Evolutionary conservation across 495 filamentous ascomycete genomes (phyloP).

Genomic region (Penicillium ochrochloron): DNA sequence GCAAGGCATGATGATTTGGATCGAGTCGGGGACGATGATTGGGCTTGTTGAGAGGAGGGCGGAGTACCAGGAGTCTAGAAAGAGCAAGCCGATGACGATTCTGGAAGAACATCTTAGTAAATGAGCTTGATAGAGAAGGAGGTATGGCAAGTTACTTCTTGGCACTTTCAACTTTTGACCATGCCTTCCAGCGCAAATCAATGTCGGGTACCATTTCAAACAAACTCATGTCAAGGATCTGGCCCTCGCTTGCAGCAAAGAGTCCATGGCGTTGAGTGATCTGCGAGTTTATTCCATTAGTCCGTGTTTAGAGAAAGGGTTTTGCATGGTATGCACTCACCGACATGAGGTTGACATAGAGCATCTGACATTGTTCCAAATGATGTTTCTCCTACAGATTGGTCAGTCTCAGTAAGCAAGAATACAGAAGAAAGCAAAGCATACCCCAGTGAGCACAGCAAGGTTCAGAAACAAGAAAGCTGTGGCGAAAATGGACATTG

Average conservation of each 20-base stretch:
- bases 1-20: conserved; percentile 54
- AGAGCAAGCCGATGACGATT: conserved; percentile 52
- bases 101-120: conserved; percentile 20
- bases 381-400: conserved; percentile 46
- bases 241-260: conserved; percentile 51
- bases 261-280: conserved; percentile 56
- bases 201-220: conserved; percentile 52
- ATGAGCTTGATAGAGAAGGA: not conserved
- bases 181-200: conserved; percentile 57
- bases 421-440: not conserved
- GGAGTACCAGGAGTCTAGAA: conserved; percentile 57
- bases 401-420: conserved; percentile 20
- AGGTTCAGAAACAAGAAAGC: conserved; percentile 53
- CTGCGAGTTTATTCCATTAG: conserved; percentile 30
- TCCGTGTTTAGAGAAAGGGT: too few species aligned
- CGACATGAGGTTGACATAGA: conserved; percentile 56
- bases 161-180: conserved; percentile 55
- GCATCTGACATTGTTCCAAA: conserved; percentile 52
- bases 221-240: conserved; percentile 50
- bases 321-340: conserved; percentile 33
- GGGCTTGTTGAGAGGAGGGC: conserved; percentile 53
- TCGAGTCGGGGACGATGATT: conserved; percentile 51
- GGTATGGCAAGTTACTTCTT: conserved; percentile 43
- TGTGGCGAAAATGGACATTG: conserved; percentile 53
- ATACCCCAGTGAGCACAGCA: conserved; percentile 55